Evolutionary conservation across 257 asterid species (phyloP).

Genomic region (Nicotiana undulata): DNA sequence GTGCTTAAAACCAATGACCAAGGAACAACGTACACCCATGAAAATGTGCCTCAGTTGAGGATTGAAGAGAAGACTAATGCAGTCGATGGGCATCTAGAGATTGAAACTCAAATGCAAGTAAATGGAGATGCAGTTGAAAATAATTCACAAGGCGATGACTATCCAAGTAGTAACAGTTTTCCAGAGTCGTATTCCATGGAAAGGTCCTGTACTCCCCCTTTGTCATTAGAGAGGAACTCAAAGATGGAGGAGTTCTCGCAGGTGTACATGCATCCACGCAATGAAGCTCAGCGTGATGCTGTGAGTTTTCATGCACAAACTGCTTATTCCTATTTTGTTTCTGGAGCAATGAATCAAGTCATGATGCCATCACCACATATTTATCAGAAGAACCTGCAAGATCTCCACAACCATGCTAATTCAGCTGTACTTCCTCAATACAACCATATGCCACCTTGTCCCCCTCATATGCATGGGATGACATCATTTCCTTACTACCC

Average conservation of each 20-base stretch:
- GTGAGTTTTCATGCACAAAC: slow-evolving; percentile 36
- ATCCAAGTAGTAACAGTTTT: slow-evolving; percentile 38
- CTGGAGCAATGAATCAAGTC: slow-evolving; percentile 65
- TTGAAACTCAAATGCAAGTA: slow-evolving; percentile 23
- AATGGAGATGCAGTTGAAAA: slow-evolving; percentile 21
- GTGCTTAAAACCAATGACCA: slow-evolving; percentile 36
- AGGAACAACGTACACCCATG: slow-evolving; percentile 22
- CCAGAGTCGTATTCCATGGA: slow-evolving; percentile 40
- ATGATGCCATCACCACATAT: slow-evolving; percentile 40
- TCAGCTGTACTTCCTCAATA: slow-evolving; percentile 53
- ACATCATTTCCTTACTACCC: slow-evolving; percentile 63
- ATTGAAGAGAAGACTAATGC: slow-evolving; percentile 19
- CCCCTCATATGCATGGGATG: slow-evolving; percentile 56
- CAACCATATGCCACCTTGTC: slow-evolving; percentile 49
- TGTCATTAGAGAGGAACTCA: slow-evolving; percentile 44
- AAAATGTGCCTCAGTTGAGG: slow-evolving; percentile 21
- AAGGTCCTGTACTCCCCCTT: slow-evolving; percentile 48
- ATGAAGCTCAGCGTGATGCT: slow-evolving; percentile 35
- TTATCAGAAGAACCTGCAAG: slow-evolving; percentile 42
- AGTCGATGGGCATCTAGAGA: slow-evolving; percentile 22
- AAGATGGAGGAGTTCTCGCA: slow-evolving; percentile 33
- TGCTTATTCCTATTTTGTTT: slow-evolving; percentile 53
- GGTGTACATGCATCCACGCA: slow-evolving; percentile 32
- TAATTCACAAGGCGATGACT: slow-evolving; percentile 34
- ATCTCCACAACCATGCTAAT: slow-evolving; percentile 41